These are phyloP conservation scores for Populus deltoides DNA, from an alignment of 345 rosid species.

Conservation along the genomic window DNA sequence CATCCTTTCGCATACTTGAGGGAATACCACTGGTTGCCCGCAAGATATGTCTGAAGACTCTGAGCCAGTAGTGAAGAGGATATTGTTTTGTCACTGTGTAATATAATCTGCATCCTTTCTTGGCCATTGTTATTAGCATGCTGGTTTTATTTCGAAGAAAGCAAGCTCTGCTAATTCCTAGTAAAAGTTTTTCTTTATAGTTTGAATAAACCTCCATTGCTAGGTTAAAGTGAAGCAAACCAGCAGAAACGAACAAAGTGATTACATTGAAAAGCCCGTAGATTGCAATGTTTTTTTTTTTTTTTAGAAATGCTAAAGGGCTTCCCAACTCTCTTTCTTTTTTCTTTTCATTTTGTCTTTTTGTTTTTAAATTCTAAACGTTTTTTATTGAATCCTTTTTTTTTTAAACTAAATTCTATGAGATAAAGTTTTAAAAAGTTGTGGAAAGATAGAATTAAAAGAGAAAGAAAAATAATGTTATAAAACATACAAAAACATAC, in stretches of 20 bases:
- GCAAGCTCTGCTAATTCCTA: background rate
- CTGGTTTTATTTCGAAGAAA: slow-evolving; percentile 11
- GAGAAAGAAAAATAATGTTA: no score
- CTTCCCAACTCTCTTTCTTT: no score
- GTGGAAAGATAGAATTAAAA: no score
- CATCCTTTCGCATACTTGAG: background rate
- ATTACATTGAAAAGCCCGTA: background rate
- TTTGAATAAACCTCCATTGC: background rate
- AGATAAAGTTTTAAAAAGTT: no score
- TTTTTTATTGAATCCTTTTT: no score
- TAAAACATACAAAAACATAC: no score
- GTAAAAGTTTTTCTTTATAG: background rate
- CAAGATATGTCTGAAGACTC: background rate
- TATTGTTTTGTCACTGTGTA: background rate
- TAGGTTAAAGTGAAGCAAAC: background rate
- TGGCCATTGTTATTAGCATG: slow-evolving; percentile 8
- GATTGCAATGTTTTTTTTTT: no score
- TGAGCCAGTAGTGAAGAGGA: background rate
- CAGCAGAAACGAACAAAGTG: background rate
- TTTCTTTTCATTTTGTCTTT: no score
- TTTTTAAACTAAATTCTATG: no score
- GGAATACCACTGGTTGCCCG: slow-evolving; percentile 19
- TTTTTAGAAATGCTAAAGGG: no score
- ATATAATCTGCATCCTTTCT: background rate
- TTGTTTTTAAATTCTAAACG: accelerated